These are phyloP conservation scores for Podospora bellae-mahoneyi DNA, from an alignment of 495 filamentous ascomycete genomes.

Conservation along the genomic window DNA sequence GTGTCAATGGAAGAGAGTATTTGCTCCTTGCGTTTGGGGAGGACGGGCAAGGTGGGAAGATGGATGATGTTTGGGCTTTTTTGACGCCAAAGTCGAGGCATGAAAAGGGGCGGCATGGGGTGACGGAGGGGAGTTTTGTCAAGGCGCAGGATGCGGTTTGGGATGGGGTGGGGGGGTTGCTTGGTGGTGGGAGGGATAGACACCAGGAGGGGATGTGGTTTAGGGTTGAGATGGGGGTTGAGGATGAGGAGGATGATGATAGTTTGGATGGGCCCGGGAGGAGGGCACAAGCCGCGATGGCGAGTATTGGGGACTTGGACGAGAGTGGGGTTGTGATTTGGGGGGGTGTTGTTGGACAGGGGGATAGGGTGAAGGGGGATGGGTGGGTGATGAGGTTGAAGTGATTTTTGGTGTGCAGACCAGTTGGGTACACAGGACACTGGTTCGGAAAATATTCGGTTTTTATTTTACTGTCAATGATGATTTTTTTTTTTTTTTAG, in stretches of 20 bases:
- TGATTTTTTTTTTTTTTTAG: background rate
- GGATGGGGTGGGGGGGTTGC: conserved; percentile 38
- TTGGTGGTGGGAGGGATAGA: conserved; percentile 31
- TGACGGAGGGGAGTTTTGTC: conserved; percentile 47
- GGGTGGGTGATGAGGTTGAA: conserved; percentile 54
- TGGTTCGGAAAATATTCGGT: background rate
- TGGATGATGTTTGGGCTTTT: conserved; percentile 71
- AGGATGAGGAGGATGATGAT: conserved; percentile 45
- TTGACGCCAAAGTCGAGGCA: conserved; percentile 44
- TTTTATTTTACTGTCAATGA: background rate
- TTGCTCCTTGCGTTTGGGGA: conserved; percentile 70
- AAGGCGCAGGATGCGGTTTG: conserved; percentile 53
- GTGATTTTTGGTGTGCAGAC: conserved; percentile 18
- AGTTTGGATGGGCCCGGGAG: conserved; percentile 41
- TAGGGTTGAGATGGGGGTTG: conserved; percentile 38
- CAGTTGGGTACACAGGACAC: background rate
- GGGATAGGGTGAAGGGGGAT: conserved; percentile 46
- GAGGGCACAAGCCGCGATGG: conserved; percentile 49
- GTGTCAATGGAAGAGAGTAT: conserved; percentile 47
- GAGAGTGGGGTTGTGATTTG: conserved; percentile 50
- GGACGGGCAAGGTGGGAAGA: conserved; percentile 57
- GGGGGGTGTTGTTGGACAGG: conserved; percentile 47
- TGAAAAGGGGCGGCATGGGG: background rate
- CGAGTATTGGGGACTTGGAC: conserved; percentile 47
- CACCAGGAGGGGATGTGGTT: conserved; percentile 48